Evolutionary conservation across 2,329 filamentous ascomycete genomes (phyloP).

Genomic region (Fusarium subglutinans): DNA sequence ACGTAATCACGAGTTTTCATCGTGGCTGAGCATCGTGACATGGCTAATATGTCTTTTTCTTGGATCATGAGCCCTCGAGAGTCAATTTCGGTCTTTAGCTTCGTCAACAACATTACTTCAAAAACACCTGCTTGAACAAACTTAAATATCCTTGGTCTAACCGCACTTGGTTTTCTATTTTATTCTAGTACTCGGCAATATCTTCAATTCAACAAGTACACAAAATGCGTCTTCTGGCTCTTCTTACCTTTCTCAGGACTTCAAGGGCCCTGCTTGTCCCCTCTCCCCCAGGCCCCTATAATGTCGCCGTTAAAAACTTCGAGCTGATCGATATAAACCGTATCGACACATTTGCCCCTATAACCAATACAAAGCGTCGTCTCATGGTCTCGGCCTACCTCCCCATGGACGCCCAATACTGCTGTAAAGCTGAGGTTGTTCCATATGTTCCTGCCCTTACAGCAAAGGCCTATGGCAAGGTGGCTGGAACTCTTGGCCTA

Average conservation of each 20-base stretch:
- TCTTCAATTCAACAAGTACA: rapidly evolving
- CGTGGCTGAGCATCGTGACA: background rate
- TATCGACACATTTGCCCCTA: constrained; percentile 9
- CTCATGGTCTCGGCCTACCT: constrained; percentile 24
- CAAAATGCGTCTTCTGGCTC: background rate
- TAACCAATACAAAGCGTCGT: constrained; percentile 1
- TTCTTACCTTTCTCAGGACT: background rate
- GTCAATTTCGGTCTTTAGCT: too few relatives aligned
- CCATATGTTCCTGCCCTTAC: background rate
- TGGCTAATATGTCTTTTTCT: too few relatives aligned
- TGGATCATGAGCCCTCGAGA: too few relatives aligned
- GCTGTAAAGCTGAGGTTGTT: background rate
- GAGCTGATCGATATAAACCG: constrained; percentile 11
- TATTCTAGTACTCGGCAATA: too few relatives aligned
- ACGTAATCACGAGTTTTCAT: rapidly evolving
- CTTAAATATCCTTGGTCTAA: too few relatives aligned
- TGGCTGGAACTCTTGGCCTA: background rate
- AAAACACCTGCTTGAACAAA: too few relatives aligned
- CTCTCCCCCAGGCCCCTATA: background rate
- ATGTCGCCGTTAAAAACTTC: constrained; percentile 1
- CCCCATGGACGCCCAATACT: constrained; percentile 1
- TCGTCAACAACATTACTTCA: too few relatives aligned
- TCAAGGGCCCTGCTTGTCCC: constrained; percentile 4
- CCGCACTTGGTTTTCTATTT: too few relatives aligned
- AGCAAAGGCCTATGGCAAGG: background rate